Base-by-base conservation (phyloP, 2,329 filamentous ascomycete species). In the Alternaria longipes region DNA sequence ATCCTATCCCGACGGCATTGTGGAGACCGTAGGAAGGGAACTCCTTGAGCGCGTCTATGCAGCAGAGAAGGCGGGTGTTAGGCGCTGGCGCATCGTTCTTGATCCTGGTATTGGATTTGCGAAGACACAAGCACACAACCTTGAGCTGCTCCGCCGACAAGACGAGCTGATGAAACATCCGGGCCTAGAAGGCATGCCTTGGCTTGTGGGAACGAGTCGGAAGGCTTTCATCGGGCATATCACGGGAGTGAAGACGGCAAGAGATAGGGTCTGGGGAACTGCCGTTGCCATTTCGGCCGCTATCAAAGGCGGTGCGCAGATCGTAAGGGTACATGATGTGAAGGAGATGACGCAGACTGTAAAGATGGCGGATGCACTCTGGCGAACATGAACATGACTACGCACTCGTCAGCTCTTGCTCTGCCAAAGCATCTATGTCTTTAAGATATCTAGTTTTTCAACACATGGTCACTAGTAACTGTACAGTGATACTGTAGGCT, bases 81-180 rank as follows among this genome's bases (percentile, higher is more conserved):
- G 92, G 4, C 89, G 94, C 50, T 99, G 95, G 95, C 91, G 94
- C 66, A 96, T 99, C 66, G 89, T 98, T 34, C 87, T 98, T 2
- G 95, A 99, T 76, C 95, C 95, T 0, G 95, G 95, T 0, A 87
- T 99, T 32, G 95, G 95, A 0, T 99, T 99, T 75, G 93, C 95
- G 57, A 99, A 99, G 82, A 89, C 87, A 0, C 84, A 85, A 55
- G 83, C 85, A 41, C 93, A 97, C 77, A 97, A 97, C 78, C 81
- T 97, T 3, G 89, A 93, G 69, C 81, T 99, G 3, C 81, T 99
- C 34, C 84, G 91, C 8, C 81, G 87, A 1, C 79, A 96, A 32
- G 83, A 84, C 8, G 86, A 89, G 66, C 81, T 97, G 36, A 65
- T 76, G 16, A 56, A 54, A 9, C 74, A 65, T 52, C 72, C 73